Conservation (phyloP, 2,329 filamentous ascomycete genomes). For the Lithohypha guttulata region DNA sequence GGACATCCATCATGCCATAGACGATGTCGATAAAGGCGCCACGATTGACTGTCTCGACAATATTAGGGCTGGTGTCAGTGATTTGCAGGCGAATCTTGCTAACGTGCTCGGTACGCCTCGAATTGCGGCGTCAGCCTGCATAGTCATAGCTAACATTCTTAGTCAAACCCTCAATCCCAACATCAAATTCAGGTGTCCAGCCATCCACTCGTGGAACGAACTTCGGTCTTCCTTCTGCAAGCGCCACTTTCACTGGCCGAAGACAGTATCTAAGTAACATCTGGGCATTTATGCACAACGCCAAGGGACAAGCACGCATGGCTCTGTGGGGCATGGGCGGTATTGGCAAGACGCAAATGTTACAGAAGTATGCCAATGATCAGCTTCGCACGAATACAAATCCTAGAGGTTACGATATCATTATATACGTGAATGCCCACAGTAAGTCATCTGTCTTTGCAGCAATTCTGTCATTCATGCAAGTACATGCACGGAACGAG, state of each 20-base stretch:
- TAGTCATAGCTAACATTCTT: too few species aligned
- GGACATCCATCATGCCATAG: neutral
- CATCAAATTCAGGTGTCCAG: neutral
- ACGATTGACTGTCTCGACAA: neutral
- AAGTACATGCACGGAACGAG: neutral
- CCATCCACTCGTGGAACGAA: neutral
- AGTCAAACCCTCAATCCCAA: too few species aligned
- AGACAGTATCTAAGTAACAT: neutral
- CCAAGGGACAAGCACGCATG: neutral
- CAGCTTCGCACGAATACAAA: neutral
- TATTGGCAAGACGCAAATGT: slow-evolving; percentile 8
- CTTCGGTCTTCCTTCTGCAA: neutral
- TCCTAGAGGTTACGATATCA: neutral
- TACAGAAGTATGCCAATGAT: neutral
- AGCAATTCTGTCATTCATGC: neutral
- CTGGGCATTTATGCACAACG: neutral
- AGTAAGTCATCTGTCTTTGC: neutral
- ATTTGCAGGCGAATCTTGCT: too few species aligned
- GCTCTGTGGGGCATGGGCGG: slow-evolving; percentile 5
- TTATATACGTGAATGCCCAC: slow-evolving; percentile 4
- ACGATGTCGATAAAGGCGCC: neutral
- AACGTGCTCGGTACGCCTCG: too few species aligned
- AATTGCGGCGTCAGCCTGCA: too few species aligned
- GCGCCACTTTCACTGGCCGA: neutral
- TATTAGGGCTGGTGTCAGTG: neutral